These are phyloP conservation scores for Phytophthora constricta DNA, from an alignment of 352 stramenopile genomes.

Conservation along the genomic window DNA sequence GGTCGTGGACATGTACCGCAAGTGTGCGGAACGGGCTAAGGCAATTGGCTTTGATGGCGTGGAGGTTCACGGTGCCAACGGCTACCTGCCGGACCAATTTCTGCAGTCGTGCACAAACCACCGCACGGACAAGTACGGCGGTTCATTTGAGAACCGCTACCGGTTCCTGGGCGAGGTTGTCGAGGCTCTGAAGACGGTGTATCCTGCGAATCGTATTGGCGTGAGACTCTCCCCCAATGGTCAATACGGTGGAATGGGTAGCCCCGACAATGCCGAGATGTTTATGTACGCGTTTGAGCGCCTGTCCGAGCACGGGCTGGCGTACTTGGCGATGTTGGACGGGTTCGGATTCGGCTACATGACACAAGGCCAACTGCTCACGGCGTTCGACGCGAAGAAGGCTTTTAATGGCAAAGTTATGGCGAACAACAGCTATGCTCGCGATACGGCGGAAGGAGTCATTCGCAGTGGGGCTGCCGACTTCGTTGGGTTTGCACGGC, in stretches of 20 bases:
- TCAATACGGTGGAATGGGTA: constrained; percentile 25
- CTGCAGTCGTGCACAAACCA: constrained; percentile 50
- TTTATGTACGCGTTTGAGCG: constrained; percentile 32
- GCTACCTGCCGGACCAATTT: constrained; percentile 82
- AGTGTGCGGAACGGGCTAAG: constrained; percentile 52
- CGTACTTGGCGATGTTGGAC: constrained; percentile 24
- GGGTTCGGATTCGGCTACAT: constrained; percentile 14
- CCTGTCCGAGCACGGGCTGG: constrained; percentile 10
- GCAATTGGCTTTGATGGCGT: constrained; percentile 89
- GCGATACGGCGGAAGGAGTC: constrained; percentile 24
- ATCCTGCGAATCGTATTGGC: constrained; percentile 21
- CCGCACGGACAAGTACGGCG: constrained; percentile 77
- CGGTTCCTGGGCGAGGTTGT: constrained; percentile 63
- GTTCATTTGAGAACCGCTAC: constrained; percentile 70
- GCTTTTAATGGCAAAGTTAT: constrained; percentile 19
- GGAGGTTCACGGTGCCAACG: constrained; percentile 89
- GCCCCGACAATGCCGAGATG: constrained; percentile 30
- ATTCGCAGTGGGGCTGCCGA: constrained; percentile 31
- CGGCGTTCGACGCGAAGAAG: constrained; percentile 18
- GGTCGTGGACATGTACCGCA: constrained; percentile 69
- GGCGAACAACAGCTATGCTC: constrained; percentile 23
- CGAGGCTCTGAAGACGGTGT: constrained; percentile 37
- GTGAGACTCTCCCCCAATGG: constrained; percentile 27
- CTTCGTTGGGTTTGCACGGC: constrained; percentile 36
- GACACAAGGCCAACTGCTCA: constrained; percentile 7